These are phyloP conservation scores for Fusarium sp. DNA, from an alignment of 2,329 filamentous ascomycete genomes.

Conservation along the genomic window DNA sequence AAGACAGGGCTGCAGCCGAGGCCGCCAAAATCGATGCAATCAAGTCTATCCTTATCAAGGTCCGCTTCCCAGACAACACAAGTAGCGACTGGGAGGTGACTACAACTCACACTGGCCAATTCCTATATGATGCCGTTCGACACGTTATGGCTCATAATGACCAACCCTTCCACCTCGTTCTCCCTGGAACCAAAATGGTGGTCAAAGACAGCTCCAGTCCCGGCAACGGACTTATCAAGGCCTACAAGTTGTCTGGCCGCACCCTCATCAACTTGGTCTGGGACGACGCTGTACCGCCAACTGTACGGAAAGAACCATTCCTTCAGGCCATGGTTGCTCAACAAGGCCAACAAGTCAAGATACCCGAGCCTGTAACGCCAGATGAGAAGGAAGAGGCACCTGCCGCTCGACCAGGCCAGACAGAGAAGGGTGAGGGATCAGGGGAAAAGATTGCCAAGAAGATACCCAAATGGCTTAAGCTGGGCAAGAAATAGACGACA, in stretches of 20 bases:
- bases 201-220: constrained; percentile 58
- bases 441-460: constrained; percentile 74
- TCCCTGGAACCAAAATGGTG: constrained; percentile 63
- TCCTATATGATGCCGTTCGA: constrained; percentile 78
- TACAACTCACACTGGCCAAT: constrained; percentile 72
- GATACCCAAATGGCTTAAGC: constrained; percentile 76
- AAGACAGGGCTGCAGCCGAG: constrained; percentile 71
- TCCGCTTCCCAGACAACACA: constrained; percentile 89
- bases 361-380: constrained; percentile 63
- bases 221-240: constrained; percentile 70
- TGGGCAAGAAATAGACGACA: constrained; percentile 70
- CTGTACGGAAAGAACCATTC: constrained; percentile 64
- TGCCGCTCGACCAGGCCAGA: constrained; percentile 41
- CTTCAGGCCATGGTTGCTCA: constrained; percentile 66
- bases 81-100: constrained; percentile 77
- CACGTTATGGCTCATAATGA: constrained; percentile 71
- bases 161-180: constrained; percentile 76
- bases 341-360: constrained; percentile 72
- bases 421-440: constrained; percentile 51
- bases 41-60: constrained; percentile 75
- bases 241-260: constrained; percentile 74
- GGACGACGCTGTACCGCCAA: constrained; percentile 68
- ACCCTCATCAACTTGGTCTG: constrained; percentile 81
- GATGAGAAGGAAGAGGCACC: constrained; percentile 49
- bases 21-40: constrained; percentile 72